Base-by-base conservation (phyloP, 2,329 filamentous ascomycete species). In the Elsinoe australis region DNA sequence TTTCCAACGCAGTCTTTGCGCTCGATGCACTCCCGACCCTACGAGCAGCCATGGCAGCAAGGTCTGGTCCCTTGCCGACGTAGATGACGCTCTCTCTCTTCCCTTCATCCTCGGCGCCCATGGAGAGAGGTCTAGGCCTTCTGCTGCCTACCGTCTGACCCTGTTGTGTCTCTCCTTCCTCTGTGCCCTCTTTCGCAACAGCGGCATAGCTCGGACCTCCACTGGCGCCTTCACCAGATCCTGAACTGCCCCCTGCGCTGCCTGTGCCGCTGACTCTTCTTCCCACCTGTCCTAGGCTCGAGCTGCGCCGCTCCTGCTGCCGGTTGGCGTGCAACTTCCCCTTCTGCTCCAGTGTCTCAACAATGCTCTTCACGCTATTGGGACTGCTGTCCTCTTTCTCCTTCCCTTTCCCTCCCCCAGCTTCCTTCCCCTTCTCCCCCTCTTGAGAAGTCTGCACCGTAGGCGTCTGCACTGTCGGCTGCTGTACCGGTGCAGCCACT, bases 311-410 rank as follows among this genome's bases (percentile, higher is more conserved):
- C 39, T 44, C 14, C 39, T n/a, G 39, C 26, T 44, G 39, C 17
- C 31, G 39, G 14, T 9, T 15, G 39, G 32, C 39, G 24, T 44
- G 39, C 5, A 44, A 26, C 39, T 44, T 44, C 4, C 26, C 39
- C 17, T 44, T 44, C 39, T 44, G 45, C 22, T 48, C 45, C 12
- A 48, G 45, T 7, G 32, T 39, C 22, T 38, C 15, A n/a, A 48
- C 45, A 10, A 48, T 34, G 34, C 24, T 48, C 22, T 48, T 48
- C 17, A 48, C 45, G 22, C 45, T 48, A 33, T 48, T 48, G 5
- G 45, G 45, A 28, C 45, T 48, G 18, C 35, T 34, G n/a, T 48
- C 45, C 10, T 48, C 31, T 22, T 29, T 24, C 34, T 48, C 45
- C 15, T 39, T 48, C 15, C 34, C 45, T n/a, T 48, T 48, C 6